Evolutionary conservation across 176 grass and related monocot genomes (phyloP).

Genomic region (Bothriochloa decipiens): DNA sequence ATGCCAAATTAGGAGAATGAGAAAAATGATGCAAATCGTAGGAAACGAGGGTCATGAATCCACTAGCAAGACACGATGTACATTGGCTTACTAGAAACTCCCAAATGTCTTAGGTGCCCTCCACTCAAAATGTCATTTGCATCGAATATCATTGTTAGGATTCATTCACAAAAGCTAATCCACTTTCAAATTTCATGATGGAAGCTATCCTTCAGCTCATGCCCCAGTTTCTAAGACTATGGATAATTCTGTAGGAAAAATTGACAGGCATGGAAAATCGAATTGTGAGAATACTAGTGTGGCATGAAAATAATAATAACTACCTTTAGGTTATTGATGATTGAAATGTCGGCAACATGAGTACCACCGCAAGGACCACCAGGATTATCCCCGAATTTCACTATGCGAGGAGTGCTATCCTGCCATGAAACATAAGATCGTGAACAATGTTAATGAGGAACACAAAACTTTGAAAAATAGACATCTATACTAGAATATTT

Average conservation of each 20-base stretch:
- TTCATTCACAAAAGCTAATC: not conserved
- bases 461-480: not conserved
- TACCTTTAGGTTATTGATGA: slow-evolving; percentile 72
- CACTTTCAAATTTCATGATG: not conserved
- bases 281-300: not conserved
- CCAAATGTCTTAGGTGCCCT: not conserved
- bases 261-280: not conserved
- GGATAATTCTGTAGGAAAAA: not conserved
- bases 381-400: slow-evolving; percentile 67
- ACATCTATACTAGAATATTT: not conserved
- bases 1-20: not conserved
- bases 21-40: not conserved
- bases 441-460: not conserved
- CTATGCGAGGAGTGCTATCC: slow-evolving; percentile 77
- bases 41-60: not conserved
- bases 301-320: not conserved
- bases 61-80: not conserved
- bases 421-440: slow-evolving; percentile 29
- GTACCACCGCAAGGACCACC: slow-evolving; percentile 91
- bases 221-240: not conserved
- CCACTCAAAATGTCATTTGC: not conserved
- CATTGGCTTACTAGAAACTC: not conserved
- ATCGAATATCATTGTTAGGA: not conserved
- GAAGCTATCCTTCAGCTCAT: not conserved
- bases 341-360: slow-evolving; percentile 71